Base-by-base conservation (phyloP, 176 grass and related monocot genomes). In the Tillandsia leiboldiana region DNA sequence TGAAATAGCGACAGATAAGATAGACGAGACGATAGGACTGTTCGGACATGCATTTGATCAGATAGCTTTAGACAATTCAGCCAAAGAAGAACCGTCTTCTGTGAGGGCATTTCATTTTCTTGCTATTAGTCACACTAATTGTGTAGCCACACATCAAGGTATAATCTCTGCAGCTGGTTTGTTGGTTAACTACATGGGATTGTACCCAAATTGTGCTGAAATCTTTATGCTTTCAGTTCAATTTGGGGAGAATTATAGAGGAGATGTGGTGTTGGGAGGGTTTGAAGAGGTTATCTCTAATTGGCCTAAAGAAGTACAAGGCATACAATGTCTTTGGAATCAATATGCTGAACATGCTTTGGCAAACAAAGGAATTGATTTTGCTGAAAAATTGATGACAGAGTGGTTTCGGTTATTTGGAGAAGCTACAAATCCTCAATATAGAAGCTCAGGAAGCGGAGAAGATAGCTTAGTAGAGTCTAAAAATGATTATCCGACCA, bases 311-410 rank as follows among this genome's bases (percentile, higher is more conserved):
- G 86, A 88, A 78, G 75, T 80, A 48, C 79, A 76, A 80, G 94
- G 94, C 64, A 65, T 84, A 90, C 90, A 99, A 65, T 93, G 77
- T 85, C 68, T 99, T 63, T 99, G 89, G 89, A 99, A 90, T 66
- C 94, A 99, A 74, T 88, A 78, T 84, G 64, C 51, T 49, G 89
- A 88, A 79, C 77, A 85, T 81, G 70, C 53, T 70, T 80, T 99
- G 64, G 65, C 74, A 9, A 77, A 80, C 77, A 77, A 73, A 73
- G 68, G 72, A 81, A 79, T 79, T 14, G 66, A 93, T 58, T 78
- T 83, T 80, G 84, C 86, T 64, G 78, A 89, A 69, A 81, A 90
- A 14, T 47, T 92, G 53, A 77, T 88, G 26, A 72, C 48, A 50
- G 51, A 72, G 12, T 99, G 94, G 94, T 90, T 83, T 87, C 78